phyloP scores from a whole-genome alignment of 768 basidiomycete genomes.

The Coprinopsis strossmayeri region DNA sequence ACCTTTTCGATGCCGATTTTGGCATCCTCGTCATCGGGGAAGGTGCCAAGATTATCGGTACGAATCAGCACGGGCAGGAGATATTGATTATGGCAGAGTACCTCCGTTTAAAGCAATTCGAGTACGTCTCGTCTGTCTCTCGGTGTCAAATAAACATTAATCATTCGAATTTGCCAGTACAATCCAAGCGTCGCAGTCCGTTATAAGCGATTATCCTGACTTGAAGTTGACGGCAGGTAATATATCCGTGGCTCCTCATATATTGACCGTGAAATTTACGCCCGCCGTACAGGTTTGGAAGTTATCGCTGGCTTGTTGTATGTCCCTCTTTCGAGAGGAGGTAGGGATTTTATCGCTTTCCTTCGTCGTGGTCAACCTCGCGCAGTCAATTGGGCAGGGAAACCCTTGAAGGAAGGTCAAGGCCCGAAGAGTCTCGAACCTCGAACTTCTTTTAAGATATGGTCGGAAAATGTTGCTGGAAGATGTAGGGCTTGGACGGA shows the following conservation, averaged over 20 bases:
- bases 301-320: conserved; percentile 69
- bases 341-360: conserved; percentile 78
- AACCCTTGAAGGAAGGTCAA: conserved; percentile 44
- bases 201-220: conserved; percentile 67
- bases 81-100: conserved; percentile 77
- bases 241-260: neutral
- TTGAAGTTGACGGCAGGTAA: conserved; percentile 47
- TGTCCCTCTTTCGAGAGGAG: conserved; percentile 66
- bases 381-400: conserved; percentile 77
- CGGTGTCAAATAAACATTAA: neutral
- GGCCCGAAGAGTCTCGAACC: conserved; percentile 49
- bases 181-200: conserved; percentile 65
- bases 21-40: conserved; percentile 69
- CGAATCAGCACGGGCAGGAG: conserved; percentile 69
- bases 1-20: conserved; percentile 73
- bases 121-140: conserved; percentile 28
- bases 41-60: conserved; percentile 64
- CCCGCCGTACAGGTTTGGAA: conserved; percentile 24
- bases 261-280: conserved; percentile 2
- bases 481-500: conserved; percentile 70
- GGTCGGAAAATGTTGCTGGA: conserved; percentile 70
- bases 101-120: conserved; percentile 64
- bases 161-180: conserved; percentile 30
- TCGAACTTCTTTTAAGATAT: conserved; percentile 71
- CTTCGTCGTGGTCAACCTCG: conserved; percentile 67